Conservation (phyloP, 306 rosid genomes). For the Cicer pinnatifidum region DNA sequence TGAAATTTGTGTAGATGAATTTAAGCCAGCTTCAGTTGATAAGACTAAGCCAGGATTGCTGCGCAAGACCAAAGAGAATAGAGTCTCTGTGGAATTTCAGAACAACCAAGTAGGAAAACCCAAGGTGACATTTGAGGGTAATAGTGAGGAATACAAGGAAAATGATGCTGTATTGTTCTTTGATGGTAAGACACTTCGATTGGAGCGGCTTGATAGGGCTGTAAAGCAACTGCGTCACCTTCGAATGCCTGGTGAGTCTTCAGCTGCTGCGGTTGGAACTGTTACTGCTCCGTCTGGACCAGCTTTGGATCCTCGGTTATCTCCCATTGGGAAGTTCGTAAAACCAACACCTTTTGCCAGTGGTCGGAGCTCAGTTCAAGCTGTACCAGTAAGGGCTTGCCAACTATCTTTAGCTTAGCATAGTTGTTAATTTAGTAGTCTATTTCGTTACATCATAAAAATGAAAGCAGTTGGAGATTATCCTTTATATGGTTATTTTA, state of each 20-base stretch:
- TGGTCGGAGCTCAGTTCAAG: constrained; percentile 56
- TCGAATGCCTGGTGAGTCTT: constrained; percentile 85
- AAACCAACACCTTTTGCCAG: constrained; percentile 53
- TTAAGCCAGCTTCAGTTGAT: constrained; percentile 97
- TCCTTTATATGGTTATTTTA: neutral
- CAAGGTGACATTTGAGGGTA: constrained; percentile 86
- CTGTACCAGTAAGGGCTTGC: constrained; percentile 59
- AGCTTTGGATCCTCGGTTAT: constrained; percentile 62
- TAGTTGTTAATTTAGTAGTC: neutral
- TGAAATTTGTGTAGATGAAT: constrained; percentile 67
- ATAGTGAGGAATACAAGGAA: constrained; percentile 82
- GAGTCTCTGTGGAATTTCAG: constrained; percentile 85
- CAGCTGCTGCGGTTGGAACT: constrained; percentile 50
- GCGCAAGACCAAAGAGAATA: constrained; percentile 83
- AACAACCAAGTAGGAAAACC: constrained; percentile 91
- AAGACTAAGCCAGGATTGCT: constrained; percentile 77
- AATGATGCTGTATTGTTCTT: constrained; percentile 90
- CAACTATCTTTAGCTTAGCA: constrained; percentile 23
- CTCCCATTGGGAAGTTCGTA: constrained; percentile 66
- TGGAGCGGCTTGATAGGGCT: constrained; percentile 84
- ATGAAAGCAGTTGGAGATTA: neutral
- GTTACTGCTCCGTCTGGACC: constrained; percentile 52
- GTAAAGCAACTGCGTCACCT: constrained; percentile 86
- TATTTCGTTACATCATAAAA: neutral
- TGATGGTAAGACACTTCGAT: constrained; percentile 75